Evolutionary conservation across 495 filamentous ascomycete genomes (phyloP).

Genomic region (Hyaloscypha hepaticicola): DNA sequence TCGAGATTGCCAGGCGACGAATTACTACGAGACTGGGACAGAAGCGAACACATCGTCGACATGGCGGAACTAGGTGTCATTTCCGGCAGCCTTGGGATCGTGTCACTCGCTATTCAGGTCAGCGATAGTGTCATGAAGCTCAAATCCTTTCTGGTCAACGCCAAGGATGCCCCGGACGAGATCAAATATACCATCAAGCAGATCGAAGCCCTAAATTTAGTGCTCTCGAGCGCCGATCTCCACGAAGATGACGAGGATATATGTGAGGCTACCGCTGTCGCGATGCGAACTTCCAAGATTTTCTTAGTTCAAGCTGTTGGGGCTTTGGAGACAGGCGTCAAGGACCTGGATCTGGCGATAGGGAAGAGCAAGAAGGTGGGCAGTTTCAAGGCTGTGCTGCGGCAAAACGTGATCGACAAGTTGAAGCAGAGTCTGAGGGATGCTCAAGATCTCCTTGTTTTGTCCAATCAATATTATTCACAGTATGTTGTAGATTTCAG

Average conservation of each 20-base stretch:
- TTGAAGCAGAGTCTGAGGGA: neutral
- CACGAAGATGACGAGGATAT: neutral
- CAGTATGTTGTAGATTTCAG: neutral
- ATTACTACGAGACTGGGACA: neutral
- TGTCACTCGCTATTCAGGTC: neutral
- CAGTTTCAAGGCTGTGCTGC: neutral
- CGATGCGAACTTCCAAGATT: neutral
- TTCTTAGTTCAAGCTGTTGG: neutral
- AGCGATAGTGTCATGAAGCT: neutral
- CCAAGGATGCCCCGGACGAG: neutral
- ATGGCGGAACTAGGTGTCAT: neutral
- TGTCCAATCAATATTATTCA: neutral
- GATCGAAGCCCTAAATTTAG: neutral
- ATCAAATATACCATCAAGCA: neutral
- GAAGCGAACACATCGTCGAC: neutral
- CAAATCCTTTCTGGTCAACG: neutral
- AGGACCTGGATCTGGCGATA: neutral
- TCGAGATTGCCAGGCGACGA: neutral
- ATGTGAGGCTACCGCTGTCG: too few relatives aligned
- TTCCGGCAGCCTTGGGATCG: neutral
- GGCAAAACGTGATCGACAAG: neutral
- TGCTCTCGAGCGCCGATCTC: neutral
- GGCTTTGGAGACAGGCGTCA: neutral
- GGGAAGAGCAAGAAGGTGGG: neutral
- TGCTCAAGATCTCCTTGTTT: neutral